Percentiles rank a stretch among this genome's conserved stretches.
phyloP scores from a whole-genome alignment of 768 basidiomycete genomes.

The Hortiboletus campestris region DNA sequence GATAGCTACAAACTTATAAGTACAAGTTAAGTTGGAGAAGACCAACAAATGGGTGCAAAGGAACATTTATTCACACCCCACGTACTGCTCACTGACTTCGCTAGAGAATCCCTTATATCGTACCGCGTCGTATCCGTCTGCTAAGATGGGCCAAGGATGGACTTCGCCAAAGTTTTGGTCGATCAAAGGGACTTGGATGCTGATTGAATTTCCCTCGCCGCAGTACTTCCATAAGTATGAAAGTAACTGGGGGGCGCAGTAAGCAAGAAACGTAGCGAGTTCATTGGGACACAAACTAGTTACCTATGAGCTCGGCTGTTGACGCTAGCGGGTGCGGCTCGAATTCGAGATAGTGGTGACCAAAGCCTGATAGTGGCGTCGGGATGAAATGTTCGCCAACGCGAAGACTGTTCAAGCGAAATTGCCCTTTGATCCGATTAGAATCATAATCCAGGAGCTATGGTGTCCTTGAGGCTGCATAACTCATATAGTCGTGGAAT shows the following conservation, averaged over 20 bases:
- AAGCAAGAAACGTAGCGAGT: slow-evolving; percentile 3
- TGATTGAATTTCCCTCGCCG: slow-evolving; percentile 57
- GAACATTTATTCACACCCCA: background rate
- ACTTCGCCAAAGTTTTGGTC: slow-evolving; percentile 46
- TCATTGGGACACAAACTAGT: background rate
- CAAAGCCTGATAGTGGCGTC: slow-evolving; percentile 52
- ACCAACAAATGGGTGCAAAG: background rate
- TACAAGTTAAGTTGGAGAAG: slow-evolving; percentile 2
- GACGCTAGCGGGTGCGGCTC: slow-evolving; percentile 45
- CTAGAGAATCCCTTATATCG: slow-evolving; percentile 19
- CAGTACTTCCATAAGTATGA: slow-evolving; percentile 63
- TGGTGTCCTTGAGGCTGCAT: slow-evolving; percentile 1
- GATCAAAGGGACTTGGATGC: slow-evolving; percentile 47
- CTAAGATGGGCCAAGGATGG: slow-evolving; percentile 27
- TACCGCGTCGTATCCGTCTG: slow-evolving; percentile 33
- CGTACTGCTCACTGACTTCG: background rate
- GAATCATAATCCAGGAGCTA: slow-evolving; percentile 56
- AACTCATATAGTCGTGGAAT: background rate
- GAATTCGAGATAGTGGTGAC: slow-evolving; percentile 60
- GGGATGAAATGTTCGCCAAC: slow-evolving; percentile 44
- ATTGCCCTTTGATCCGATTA: slow-evolving; percentile 47
- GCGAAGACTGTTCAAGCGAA: slow-evolving; percentile 50
- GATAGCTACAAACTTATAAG: background rate
- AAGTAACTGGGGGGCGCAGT: slow-evolving; percentile 44
- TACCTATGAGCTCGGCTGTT: slow-evolving; percentile 54